Evolutionary conservation across 163 green algal genomes (phyloP), one percentile per base, ranked within the genome.

Genomic region (Scenedesmus sp.): DNA sequence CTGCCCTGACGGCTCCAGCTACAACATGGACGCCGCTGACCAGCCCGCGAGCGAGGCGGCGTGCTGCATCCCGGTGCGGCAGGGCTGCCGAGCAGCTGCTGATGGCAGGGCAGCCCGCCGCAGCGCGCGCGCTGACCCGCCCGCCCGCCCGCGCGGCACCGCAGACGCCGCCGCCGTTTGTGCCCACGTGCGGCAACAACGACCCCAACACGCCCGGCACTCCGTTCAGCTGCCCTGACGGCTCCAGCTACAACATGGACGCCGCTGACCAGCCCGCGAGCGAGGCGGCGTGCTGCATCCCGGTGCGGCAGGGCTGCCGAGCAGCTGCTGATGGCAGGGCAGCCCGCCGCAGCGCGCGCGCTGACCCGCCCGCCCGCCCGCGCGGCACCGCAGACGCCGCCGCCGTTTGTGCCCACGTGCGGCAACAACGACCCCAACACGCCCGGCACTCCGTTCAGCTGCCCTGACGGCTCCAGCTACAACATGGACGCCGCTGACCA

Each of bases 101-200:
- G n/a, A n/a, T n/a, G n/a, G n/a, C n/a, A n/a, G n/a, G n/a, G n/a
- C n/a, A n/a, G n/a, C n/a, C n/a, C n/a, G n/a, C n/a, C n/a, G n/a
- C n/a, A n/a, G n/a, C n/a, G n/a, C n/a, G n/a, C n/a, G n/a, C n/a
- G n/a, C n/a, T n/a, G n/a, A n/a, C n/a, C n/a, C n/a, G n/a, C n/a
- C n/a, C n/a, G n/a, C n/a, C n/a, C n/a, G n/a, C n/a, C n/a, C n/a
- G n/a, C n/a, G n/a, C n/a, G n/a, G n/a, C n/a, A n/a, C n/a, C n/a
- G n/a, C n/a, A n/a, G n/a, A n/a, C 17, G 14, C 15, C 29, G 17
- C 10, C 4, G 57, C 20, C 13, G 22, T 65, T 33, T 65, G 28
- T 36, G 57, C 57, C 36, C 22, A 65, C 57, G 36, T 65, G 57
- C n/a, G 22, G n/a, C 33, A 34, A 65, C 57, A 65, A 14, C 36